phyloP scores from a whole-genome alignment of 1,284 basidiomycete species.

The Cutaneotrichosporon sp. region DNA sequence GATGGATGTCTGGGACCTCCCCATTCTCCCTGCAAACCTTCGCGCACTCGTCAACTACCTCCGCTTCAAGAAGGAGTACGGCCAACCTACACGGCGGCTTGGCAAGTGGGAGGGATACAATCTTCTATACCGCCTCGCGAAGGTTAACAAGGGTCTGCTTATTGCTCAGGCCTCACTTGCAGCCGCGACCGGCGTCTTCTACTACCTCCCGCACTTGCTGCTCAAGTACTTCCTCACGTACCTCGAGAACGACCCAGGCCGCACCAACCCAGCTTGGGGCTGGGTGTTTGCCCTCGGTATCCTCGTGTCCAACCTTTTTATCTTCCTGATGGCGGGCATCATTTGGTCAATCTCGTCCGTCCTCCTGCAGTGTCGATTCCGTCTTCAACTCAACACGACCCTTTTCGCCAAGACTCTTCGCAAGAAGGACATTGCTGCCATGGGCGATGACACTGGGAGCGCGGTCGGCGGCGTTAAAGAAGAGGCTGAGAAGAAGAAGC shows the following conservation, averaged over 20 bases:
- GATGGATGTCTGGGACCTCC: conserved; percentile 78
- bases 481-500: conserved; percentile 38
- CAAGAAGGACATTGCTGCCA: conserved; percentile 69
- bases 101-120: conserved; percentile 41
- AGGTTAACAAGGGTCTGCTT: conserved; percentile 43
- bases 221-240: conserved; percentile 66
- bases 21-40: conserved; percentile 67
- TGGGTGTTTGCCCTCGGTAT: conserved; percentile 55
- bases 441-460: conserved; percentile 27
- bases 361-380: conserved; percentile 54
- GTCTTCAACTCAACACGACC: conserved; percentile 76
- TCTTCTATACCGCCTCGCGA: conserved; percentile 42
- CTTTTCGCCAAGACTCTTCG: conserved; percentile 84
- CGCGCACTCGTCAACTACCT: conserved; percentile 50
- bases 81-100: conserved; percentile 28
- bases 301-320: conserved; percentile 60
- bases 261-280: conserved; percentile 50
- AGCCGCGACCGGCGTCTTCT: conserved; percentile 59
- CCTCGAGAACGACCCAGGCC: conserved; percentile 59
- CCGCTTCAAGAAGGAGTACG: conserved; percentile 37
- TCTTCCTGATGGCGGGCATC: conserved; percentile 51
- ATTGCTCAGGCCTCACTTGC: conserved; percentile 57
- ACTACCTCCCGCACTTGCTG: conserved; percentile 74
- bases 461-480: conserved; percentile 29
- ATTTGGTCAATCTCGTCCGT: conserved; percentile 45